Evolutionary conservation across 2,329 filamentous ascomycete genomes (phyloP).

Genomic region (Mycosphaerella sp.): DNA sequence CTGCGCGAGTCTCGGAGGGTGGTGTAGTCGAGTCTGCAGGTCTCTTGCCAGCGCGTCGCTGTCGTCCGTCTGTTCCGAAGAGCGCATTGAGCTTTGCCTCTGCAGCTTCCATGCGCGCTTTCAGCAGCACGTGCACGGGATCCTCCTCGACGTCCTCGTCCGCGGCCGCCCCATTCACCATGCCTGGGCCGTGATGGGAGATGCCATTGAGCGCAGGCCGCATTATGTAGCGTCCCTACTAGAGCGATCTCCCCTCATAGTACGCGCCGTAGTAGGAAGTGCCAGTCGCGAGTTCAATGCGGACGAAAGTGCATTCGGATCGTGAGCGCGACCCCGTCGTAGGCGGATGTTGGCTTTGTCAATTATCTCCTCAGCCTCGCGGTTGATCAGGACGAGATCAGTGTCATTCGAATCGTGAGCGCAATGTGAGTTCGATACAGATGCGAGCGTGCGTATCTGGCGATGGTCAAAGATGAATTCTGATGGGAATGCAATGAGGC

Average conservation of each 20-base stretch:
- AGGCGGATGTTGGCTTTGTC: background rate
- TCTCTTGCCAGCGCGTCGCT: constrained; percentile 26
- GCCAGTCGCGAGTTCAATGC: too few relatives aligned
- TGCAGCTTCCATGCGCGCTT: constrained; percentile 67
- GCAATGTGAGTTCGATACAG: constrained; percentile 13
- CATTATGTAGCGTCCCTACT: constrained; percentile 20
- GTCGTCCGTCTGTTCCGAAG: constrained; percentile 49
- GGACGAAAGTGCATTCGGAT: background rate
- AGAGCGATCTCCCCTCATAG: constrained; percentile 6
- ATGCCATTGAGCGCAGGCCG: constrained; percentile 33
- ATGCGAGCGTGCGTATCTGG: constrained; percentile 4
- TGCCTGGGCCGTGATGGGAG: constrained; percentile 38
- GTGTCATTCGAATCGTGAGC: constrained; percentile 23
- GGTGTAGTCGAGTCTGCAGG: constrained; percentile 5
- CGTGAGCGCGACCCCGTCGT: background rate
- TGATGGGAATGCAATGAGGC: background rate
- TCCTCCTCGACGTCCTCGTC: constrained; percentile 43
- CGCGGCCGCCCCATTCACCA: constrained; percentile 19
- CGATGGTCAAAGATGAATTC: background rate
- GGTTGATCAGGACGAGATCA: constrained; percentile 3
- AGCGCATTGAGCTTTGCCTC: constrained; percentile 71
- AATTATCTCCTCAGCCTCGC: background rate
- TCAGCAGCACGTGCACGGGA: constrained; percentile 54
- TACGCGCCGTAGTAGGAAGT: background rate
- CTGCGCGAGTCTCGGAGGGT: constrained; percentile 12